Conservation (phyloP, 176 grass and related monocot genomes). For the Oropetium thomaeum region DNA sequence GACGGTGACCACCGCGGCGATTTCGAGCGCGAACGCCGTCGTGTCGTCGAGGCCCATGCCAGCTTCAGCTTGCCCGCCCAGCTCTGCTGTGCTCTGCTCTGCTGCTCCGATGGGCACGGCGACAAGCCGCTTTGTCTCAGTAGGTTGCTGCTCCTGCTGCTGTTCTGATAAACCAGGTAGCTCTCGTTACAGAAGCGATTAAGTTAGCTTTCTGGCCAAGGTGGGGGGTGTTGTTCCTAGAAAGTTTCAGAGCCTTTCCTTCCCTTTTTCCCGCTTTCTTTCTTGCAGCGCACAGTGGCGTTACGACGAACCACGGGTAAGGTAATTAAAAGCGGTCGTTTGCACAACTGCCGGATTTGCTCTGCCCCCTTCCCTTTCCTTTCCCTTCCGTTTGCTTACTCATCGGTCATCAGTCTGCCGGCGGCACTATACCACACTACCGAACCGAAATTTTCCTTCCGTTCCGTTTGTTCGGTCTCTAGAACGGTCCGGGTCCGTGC, state of each 20-base stretch:
- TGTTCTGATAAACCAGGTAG: background rate
- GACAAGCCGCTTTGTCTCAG: background rate
- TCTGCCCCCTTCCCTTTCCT: background rate
- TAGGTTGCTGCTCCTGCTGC: background rate
- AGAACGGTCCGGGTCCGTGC: background rate
- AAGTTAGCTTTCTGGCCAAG: background rate
- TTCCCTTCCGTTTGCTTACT: background rate
- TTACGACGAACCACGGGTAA: background rate
- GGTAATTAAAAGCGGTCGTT: background rate
- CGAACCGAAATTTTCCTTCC: background rate
- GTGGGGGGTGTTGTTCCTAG: background rate
- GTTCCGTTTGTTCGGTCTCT: background rate
- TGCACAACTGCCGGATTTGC: background rate
- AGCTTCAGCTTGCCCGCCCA: too few species aligned
- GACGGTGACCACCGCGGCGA: slow-evolving; percentile 9
- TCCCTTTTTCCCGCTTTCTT: background rate
- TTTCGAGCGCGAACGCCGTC: background rate
- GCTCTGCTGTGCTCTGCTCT: background rate
- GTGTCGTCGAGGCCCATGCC: slow-evolving; percentile 10
- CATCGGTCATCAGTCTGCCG: background rate
- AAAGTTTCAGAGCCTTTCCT: slow-evolving; percentile 1
- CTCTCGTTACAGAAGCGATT: background rate
- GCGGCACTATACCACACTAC: background rate
- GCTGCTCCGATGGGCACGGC: background rate
- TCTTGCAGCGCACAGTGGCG: background rate